A percentile compares a stretch with the other conserved stretches of the same genome.
Conservation (phyloP, 345 rosid species). For the Aurinia saxatilis region DNA sequence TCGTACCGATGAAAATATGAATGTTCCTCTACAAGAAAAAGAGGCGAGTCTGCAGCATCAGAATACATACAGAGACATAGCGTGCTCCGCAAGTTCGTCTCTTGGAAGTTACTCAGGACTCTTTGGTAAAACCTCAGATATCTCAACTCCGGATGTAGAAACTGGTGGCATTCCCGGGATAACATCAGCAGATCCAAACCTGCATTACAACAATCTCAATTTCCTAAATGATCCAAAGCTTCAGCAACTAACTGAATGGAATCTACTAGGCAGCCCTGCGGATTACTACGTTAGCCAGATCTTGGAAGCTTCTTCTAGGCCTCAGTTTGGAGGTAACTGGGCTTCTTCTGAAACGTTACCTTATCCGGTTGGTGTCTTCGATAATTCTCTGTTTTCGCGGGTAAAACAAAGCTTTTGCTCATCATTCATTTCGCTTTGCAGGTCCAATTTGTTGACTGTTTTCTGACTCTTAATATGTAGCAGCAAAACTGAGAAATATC, state of each 20-base stretch:
- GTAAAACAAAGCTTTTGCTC: conserved; percentile 25
- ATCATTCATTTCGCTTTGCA: conserved; percentile 3
- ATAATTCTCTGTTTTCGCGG: conserved; percentile 42
- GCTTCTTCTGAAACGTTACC: conserved; percentile 42
- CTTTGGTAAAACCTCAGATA: conserved; percentile 46
- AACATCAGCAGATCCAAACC: conserved; percentile 26
- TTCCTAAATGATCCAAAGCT: conserved; percentile 44
- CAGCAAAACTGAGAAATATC: conserved; percentile 31
- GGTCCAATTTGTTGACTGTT: conserved; percentile 1
- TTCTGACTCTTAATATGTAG: conserved; percentile 15
- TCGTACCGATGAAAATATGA: conserved; percentile 35
- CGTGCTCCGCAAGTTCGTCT: conserved; percentile 53
- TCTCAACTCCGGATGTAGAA: conserved; percentile 43
- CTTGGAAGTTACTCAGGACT: conserved; percentile 55
- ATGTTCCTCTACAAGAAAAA: conserved; percentile 33
- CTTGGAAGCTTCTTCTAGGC: conserved; percentile 43
- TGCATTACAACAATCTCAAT: conserved; percentile 34
- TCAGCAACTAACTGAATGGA: conserved; percentile 48
- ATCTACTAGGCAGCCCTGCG: conserved; percentile 38
- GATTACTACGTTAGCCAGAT: conserved; percentile 53
- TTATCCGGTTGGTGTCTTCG: conserved; percentile 41
- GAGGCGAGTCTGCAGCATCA: conserved; percentile 35
- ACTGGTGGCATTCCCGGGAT: conserved; percentile 34
- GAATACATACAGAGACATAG: conserved; percentile 45
- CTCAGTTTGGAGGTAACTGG: conserved; percentile 45